These are phyloP conservation scores for Moesziomyces sp. DNA, from an alignment of 1,284 basidiomycete genomes.

Conservation along the genomic window DNA sequence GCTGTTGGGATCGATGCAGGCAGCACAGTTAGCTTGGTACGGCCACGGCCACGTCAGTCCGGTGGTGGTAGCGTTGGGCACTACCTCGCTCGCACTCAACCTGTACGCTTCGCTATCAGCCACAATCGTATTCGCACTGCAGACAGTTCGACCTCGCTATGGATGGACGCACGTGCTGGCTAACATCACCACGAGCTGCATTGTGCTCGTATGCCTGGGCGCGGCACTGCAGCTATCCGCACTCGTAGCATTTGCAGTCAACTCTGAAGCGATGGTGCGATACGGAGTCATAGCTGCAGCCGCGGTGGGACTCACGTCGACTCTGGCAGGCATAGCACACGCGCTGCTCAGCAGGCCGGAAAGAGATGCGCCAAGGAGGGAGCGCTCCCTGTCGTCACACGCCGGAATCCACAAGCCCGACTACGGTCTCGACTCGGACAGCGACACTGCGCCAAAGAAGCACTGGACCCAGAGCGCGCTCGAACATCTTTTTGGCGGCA, in stretches of 20 bases:
- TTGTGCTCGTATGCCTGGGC: conserved; percentile 1
- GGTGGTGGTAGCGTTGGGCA: conserved; percentile 1
- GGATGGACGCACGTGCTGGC: background rate
- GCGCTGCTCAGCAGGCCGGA: background rate
- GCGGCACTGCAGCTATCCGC: conserved; percentile 6
- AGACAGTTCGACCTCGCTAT: background rate
- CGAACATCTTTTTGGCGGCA: conserved; percentile 10
- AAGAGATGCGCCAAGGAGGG: background rate
- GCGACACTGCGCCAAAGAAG: conserved; percentile 1
- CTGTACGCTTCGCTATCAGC: conserved; percentile 17
- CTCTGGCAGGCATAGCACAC: background rate
- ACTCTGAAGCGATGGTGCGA: background rate
- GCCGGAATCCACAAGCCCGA: conserved; percentile 9
- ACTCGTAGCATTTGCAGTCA: background rate
- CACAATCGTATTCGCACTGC: conserved; percentile 8
- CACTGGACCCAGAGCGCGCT: conserved; percentile 24
- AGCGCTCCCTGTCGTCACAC: conserved; percentile 9
- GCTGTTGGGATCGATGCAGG: conserved; percentile 23
- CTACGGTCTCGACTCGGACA: conserved; percentile 27
- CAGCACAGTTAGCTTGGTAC: conserved; percentile 7
- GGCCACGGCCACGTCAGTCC: background rate
- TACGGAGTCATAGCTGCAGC: background rate
- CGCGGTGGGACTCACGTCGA: background rate
- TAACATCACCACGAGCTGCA: background rate
- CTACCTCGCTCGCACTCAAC: conserved; percentile 21